phyloP scores from a whole-genome alignment of 1,284 basidiomycete species.

The Apiotrichum gamsii region DNA sequence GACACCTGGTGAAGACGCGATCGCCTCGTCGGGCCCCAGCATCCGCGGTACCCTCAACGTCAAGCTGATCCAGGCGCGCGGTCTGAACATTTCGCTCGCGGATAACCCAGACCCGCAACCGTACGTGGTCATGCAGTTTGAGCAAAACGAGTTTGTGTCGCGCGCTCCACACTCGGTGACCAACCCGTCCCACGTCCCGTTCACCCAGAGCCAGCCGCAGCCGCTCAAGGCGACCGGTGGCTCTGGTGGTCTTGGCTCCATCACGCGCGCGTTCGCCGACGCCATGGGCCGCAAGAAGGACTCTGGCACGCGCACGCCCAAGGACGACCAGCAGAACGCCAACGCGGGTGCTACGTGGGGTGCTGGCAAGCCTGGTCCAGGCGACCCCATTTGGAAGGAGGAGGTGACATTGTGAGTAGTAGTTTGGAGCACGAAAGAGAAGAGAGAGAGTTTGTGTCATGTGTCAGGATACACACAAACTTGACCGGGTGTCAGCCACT shows the following conservation, averaged over 20 bases:
- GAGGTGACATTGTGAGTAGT: constrained; percentile 86
- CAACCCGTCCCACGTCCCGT: constrained; percentile 35
- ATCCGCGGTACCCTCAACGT: constrained; percentile 74
- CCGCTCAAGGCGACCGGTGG: constrained; percentile 28
- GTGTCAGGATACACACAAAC: too few species aligned
- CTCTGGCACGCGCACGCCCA: constrained; percentile 44
- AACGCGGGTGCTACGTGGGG: constrained; percentile 23
- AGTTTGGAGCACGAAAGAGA: too few species aligned
- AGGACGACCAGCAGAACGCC: constrained; percentile 16
- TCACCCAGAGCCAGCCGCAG: constrained; percentile 37
- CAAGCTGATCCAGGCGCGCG: constrained; percentile 87
- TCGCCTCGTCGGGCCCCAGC: constrained; percentile 11
- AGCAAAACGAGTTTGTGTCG: constrained; percentile 97
- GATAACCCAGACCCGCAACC: constrained; percentile 59
- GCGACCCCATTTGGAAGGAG: constrained; percentile 97
- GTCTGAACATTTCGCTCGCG: constrained; percentile 64
- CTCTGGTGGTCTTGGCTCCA: constrained; percentile 54
- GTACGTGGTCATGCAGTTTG: constrained; percentile 96
- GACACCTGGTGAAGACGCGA: constrained; percentile 2
- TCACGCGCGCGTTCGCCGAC: constrained; percentile 53
- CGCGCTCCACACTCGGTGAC: constrained; percentile 60
- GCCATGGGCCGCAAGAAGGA: constrained; percentile 48
- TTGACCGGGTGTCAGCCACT: too few species aligned
- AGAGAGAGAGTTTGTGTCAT: too few species aligned
- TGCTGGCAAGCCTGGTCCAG: constrained; percentile 48